These are phyloP conservation scores for Myrmaecium sp. DNA, from an alignment of 2,329 filamentous ascomycete genomes.

Conservation along the genomic window DNA sequence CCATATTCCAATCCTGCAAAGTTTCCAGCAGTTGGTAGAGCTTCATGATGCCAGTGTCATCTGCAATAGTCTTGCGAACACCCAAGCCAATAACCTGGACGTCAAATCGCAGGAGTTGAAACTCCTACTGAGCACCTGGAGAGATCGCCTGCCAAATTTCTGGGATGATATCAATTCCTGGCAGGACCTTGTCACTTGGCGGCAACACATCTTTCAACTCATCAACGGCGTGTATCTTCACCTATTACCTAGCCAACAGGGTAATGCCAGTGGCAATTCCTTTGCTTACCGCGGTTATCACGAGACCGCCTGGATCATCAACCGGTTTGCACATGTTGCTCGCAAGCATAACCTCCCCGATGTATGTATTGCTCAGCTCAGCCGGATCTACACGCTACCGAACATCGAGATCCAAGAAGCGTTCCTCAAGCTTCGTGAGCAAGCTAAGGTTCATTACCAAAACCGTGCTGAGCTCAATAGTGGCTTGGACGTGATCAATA, in stretches of 20 bases:
- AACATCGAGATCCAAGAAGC: constrained; percentile 99
- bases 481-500: constrained; percentile 96
- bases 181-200: constrained; percentile 99
- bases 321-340: constrained; percentile 92
- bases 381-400: constrained; percentile 92
- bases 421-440: constrained; percentile 94
- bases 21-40: constrained; percentile 96
- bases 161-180: constrained; percentile 99
- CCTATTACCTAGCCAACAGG: constrained; percentile 62
- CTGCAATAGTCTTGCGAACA: constrained; percentile 74
- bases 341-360: constrained; percentile 93
- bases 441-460: constrained; percentile 97
- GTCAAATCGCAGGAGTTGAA: constrained; percentile 93
- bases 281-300: constrained; percentile 96
- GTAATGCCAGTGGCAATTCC: constrained; percentile 73
- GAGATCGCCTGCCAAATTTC: constrained; percentile 85
- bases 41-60: constrained; percentile 96
- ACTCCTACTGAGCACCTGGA: constrained; percentile 82
- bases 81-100: constrained; percentile 72
- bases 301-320: constrained; percentile 99
- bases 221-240: constrained; percentile 90
- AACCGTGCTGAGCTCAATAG: constrained; percentile 83
- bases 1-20: constrained; percentile 85
- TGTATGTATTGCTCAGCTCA: constrained; percentile 92
- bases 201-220: constrained; percentile 94